Evolutionary conservation across 306 rosid genomes (phyloP).

Genomic region (Luffa aegyptiaca): DNA sequence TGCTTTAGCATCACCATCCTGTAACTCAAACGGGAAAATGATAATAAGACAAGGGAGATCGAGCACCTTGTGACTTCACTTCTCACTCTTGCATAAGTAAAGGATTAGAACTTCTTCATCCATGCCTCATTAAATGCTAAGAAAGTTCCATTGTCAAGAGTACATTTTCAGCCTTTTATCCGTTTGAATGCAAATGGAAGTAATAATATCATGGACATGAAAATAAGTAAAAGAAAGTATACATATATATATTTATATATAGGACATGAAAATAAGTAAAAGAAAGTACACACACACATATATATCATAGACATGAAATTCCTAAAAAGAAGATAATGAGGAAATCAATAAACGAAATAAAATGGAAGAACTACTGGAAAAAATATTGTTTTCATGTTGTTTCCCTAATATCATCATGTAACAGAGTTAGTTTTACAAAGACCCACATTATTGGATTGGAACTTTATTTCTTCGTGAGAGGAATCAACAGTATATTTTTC

Average conservation of each 20-base stretch:
- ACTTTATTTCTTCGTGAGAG: not conserved
- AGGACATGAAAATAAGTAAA: too few relatives aligned
- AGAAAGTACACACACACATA: too few relatives aligned
- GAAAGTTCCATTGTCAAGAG: not conserved
- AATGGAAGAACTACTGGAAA: not conserved
- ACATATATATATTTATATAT: too few relatives aligned
- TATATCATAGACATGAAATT: not conserved
- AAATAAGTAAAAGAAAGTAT: not conserved
- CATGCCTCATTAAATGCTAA: not conserved
- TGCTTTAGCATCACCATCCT: conserved; percentile 50
- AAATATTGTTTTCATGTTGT: not conserved
- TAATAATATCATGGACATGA: not conserved
- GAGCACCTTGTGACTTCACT: not conserved
- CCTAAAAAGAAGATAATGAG: not conserved
- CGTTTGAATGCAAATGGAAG: not conserved
- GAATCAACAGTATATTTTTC: not conserved
- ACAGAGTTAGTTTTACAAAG: not conserved
- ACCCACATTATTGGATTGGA: not conserved
- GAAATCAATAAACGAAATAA: not conserved
- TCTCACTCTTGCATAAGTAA: not conserved
- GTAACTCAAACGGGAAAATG: not conserved
- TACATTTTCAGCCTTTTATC: not conserved
- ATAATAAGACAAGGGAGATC: not conserved
- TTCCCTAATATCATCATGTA: not conserved
- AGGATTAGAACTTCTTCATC: not conserved